These are phyloP conservation scores for Chaetomiaceae sp. DNA, from an alignment of 2,329 filamentous ascomycete species.

Conservation along the genomic window DNA sequence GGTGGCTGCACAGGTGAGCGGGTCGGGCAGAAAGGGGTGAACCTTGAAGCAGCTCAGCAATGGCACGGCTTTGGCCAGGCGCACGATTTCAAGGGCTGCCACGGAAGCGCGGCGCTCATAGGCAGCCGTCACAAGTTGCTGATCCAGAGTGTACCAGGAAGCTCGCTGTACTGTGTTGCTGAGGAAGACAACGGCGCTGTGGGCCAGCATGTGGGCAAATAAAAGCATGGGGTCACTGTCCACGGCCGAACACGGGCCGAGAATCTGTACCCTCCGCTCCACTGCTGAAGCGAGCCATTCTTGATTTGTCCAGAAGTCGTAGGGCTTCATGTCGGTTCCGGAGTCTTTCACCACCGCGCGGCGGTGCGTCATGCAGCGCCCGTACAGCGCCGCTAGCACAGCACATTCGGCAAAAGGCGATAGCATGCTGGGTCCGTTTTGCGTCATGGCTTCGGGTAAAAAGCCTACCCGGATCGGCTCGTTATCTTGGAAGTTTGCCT, in stretches of 20 bases:
- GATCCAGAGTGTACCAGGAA: too few relatives aligned
- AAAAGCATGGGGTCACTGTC: slow-evolving; percentile 3
- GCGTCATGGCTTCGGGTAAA: neutral
- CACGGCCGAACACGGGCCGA: too few relatives aligned
- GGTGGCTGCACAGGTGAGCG: neutral
- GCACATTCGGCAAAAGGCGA: slow-evolving; percentile 3
- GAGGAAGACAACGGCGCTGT: neutral
- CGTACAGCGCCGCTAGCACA: neutral
- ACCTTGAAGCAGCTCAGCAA: neutral
- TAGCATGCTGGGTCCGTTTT: neutral
- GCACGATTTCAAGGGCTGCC: neutral
- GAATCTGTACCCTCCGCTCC: neutral
- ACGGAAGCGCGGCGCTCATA: too few relatives aligned
- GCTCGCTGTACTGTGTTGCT: neutral
- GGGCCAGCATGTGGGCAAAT: neutral
- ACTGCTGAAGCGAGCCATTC: neutral
- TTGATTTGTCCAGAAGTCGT: neutral
- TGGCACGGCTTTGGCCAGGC: neutral
- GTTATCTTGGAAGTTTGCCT: slow-evolving; percentile 2
- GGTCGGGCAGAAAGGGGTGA: neutral
- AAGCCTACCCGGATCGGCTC: neutral
- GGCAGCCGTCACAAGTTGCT: too few relatives aligned
- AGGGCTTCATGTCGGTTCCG: neutral
- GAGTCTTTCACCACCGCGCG: too few relatives aligned
- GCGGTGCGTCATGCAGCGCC: neutral